A percentile compares a stretch with the other conserved stretches of the same genome.
phyloP scores from a whole-genome alignment of 1,284 basidiomycete genomes.

The Grifola frondosa region DNA sequence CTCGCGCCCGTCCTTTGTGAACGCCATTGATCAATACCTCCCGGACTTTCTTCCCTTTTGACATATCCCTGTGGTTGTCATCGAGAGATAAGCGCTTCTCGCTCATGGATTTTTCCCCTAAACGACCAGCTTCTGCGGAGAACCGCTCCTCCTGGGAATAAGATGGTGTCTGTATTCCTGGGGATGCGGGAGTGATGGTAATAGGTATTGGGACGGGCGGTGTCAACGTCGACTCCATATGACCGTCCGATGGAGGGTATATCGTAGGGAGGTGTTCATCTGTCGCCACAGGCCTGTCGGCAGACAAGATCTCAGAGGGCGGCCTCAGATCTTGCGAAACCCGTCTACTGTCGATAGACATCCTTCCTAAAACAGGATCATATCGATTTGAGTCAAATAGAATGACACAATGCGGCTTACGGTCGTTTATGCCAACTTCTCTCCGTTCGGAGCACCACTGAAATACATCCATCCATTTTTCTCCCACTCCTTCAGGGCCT shows the following conservation, averaged over 20 bases:
- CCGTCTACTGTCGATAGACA: constrained; percentile 32
- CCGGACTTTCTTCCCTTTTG: constrained; percentile 63
- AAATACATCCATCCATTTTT: constrained; percentile 85
- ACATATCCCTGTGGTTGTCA: constrained; percentile 23
- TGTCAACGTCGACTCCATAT: constrained; percentile 10
- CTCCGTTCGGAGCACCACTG: constrained; percentile 74
- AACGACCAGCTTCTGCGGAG: constrained; percentile 5
- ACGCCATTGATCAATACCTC: constrained; percentile 72
- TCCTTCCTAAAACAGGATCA: constrained; percentile 18
- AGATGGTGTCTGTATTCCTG: constrained; percentile 23
- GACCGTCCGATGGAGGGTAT: constrained; percentile 14
- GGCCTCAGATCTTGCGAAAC: constrained; percentile 25
- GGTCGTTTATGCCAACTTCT: constrained; percentile 40
- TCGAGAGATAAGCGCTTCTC: constrained; percentile 28
- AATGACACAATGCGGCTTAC: constrained; percentile 25
- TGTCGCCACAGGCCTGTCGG: constrained; percentile 18
- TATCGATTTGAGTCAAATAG: not conserved
- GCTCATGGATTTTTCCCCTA: constrained; percentile 11
- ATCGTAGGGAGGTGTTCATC: constrained; percentile 6
- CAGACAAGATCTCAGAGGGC: constrained; percentile 20
- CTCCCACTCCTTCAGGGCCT: constrained; percentile 83
- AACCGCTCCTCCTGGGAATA: constrained; percentile 14
- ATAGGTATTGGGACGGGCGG: constrained; percentile 32
- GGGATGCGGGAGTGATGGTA: constrained; percentile 48
- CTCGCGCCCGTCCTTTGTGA: constrained; percentile 67